These are phyloP conservation scores for Sporisorium sorghi DNA, from an alignment of 1,284 basidiomycete genomes.

Conservation along the genomic window DNA sequence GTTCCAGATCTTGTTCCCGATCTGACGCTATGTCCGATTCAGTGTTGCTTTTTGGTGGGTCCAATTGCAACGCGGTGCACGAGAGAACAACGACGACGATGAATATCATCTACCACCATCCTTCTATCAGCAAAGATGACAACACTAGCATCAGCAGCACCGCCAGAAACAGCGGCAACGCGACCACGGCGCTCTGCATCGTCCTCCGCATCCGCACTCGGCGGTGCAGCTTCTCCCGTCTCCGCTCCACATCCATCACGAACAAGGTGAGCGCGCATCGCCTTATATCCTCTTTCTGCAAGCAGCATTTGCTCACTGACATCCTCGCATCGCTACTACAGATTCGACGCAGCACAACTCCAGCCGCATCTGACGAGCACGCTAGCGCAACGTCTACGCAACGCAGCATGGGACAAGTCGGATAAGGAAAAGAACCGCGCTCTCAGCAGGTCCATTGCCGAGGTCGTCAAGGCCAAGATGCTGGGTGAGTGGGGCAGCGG, in stretches of 20 bases:
- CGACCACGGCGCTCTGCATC: conserved; percentile 9
- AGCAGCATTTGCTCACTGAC: neutral
- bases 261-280: conserved; percentile 22
- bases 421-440: conserved; percentile 50
- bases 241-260: conserved; percentile 17
- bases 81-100: conserved; percentile 11
- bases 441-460: conserved; percentile 47
- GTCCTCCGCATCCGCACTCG: conserved; percentile 11
- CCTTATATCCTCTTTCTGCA: too few species aligned
- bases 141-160: conserved; percentile 9
- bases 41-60: conserved; percentile 4
- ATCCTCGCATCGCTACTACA: conserved; percentile 1
- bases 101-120: neutral
- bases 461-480: conserved; percentile 53
- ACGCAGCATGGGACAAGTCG: conserved; percentile 45
- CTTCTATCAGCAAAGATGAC: neutral
- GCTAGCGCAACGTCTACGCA: conserved; percentile 21
- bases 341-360: conserved; percentile 44
- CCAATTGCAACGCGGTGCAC: neutral
- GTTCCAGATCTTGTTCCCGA: neutral
- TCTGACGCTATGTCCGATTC: neutral
- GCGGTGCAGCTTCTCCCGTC: conserved; percentile 21
- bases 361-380: conserved; percentile 32
- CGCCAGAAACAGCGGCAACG: conserved; percentile 9
- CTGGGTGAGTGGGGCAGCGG: conserved; percentile 31